Evolutionary conservation across 2,329 filamentous ascomycete genomes (phyloP), one percentile per base, ranked within the genome.

Genomic region (Capronia epimyces): DNA sequence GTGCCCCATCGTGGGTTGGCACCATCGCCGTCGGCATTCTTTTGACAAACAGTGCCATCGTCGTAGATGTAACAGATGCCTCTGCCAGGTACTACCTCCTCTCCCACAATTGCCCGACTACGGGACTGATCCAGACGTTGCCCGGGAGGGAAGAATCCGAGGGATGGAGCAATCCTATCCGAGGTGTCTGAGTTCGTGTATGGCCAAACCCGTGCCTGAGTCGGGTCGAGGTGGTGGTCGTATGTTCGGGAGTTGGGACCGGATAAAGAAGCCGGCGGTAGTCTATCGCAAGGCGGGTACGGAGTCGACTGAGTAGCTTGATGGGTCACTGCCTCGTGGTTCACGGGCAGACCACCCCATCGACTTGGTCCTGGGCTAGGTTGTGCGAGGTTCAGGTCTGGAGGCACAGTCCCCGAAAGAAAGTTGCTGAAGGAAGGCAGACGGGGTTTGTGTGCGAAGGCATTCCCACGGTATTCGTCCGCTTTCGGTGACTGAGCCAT

Each of bases 1-100:
- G 95, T 83, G 13, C 90, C 89, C 90, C 90, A 95, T 60, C 88
- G 87, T 1, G 89, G 87, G 65, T 95, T 95, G 45, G 95, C 89
- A 0, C 77, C 77, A 65, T 95, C 87, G 15, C 89, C 89, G 61
- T 95, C 87, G 57, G 95, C 90, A 22, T 86, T 75, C 31, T 86
- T 87, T 62, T 86, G 88, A 71, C 86, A 91, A 65, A 87, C 84
- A 46, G 82, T 86, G 24, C 86, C 87, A 64, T 94, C 88, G 57
- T 91, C 87, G 65, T 93, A 93, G 56, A 93, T 84, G 65, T 89
- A 93, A 70, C 87, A 93, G 62, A 86, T 67, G 2, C 87, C 88
- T 67, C 93, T 86, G 7, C 87, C 87, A 0, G 84, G 81, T 3
- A 93, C 62, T 20, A 67, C 65, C 31, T 66, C 63, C 53, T 74